phyloP scores from a whole-genome alignment of 345 rosid genomes.

The Nephelium lappaceum region DNA sequence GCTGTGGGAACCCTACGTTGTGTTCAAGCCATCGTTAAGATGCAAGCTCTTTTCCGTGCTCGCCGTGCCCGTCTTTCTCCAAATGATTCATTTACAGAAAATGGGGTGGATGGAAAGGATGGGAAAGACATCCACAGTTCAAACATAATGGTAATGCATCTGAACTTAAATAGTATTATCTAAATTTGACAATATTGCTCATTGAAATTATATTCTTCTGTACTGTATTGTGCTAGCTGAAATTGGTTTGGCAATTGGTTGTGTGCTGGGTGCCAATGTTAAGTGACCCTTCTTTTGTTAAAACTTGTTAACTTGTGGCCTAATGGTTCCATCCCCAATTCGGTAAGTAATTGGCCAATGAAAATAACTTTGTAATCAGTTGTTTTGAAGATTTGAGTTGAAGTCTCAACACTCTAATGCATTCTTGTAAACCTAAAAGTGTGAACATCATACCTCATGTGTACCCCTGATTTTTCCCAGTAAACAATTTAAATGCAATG shows the following conservation, averaged over 20 bases:
- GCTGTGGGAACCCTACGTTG: slow-evolving; percentile 90
- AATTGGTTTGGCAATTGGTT: not conserved
- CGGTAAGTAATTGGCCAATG: not conserved
- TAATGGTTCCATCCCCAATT: not conserved
- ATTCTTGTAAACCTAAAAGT: not conserved
- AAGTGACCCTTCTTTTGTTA: not conserved
- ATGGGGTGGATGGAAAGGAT: slow-evolving; percentile 25
- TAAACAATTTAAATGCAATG: not conserved
- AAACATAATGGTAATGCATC: slow-evolving; percentile 43
- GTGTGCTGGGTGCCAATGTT: not conserved
- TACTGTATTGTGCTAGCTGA: not conserved
- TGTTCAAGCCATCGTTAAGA: slow-evolving; percentile 84
- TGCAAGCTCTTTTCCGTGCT: slow-evolving; percentile 88
- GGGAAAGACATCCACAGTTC: slow-evolving; percentile 31
- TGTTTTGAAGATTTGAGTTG: not conserved
- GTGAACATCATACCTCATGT: not conserved
- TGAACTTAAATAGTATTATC: slow-evolving; percentile 7
- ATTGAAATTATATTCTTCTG: not conserved
- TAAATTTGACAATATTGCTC: not conserved
- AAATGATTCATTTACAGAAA: slow-evolving; percentile 30
- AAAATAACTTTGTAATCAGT: too few species aligned
- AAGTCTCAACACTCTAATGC: not conserved
- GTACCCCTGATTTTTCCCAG: not conserved
- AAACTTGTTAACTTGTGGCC: not conserved
- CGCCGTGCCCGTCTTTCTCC: slow-evolving; percentile 49